A percentile compares a stretch with the other conserved stretches of the same genome.
These are phyloP conservation scores for Ophioceras dolichostomum DNA, from an alignment of 2,329 filamentous ascomycete species.

Conservation along the genomic window DNA sequence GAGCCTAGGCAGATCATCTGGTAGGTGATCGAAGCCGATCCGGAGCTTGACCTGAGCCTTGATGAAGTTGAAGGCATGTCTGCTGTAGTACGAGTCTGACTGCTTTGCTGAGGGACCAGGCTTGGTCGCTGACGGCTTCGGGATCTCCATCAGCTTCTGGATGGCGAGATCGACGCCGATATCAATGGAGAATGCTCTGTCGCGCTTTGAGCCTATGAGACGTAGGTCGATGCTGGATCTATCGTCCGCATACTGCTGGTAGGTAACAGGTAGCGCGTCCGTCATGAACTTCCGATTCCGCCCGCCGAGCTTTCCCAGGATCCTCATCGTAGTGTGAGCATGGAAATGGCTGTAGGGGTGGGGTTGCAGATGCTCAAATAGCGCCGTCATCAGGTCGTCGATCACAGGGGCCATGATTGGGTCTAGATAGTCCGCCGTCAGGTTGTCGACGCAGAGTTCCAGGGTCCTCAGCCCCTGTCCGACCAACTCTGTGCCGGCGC, in stretches of 20 bases:
- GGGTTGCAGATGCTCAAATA: constrained; percentile 91
- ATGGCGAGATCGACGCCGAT: constrained; percentile 84
- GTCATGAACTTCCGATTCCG: constrained; percentile 94
- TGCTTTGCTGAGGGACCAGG: constrained; percentile 35
- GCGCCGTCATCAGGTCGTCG: constrained; percentile 92
- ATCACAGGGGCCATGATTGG: constrained; percentile 99
- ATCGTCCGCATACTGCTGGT: constrained; percentile 79
- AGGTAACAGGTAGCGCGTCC: constrained; percentile 72
- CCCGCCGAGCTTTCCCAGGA: constrained; percentile 90
- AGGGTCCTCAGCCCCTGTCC: constrained; percentile 87
- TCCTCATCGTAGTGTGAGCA: constrained; percentile 93
- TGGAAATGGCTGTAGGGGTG: constrained; percentile 96
- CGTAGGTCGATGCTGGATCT: constrained; percentile 76
- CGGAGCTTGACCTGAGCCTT: constrained; percentile 82
- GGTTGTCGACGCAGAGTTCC: constrained; percentile 93
- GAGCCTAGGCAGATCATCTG: constrained; percentile 76
- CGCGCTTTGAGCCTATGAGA: constrained; percentile 78
- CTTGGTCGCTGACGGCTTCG: constrained; percentile 46
- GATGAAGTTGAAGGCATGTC: constrained; percentile 79
- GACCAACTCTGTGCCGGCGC: constrained; percentile 85
- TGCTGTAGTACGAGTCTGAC: constrained; percentile 76
- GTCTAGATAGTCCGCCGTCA: constrained; percentile 94
- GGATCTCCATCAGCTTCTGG: constrained; percentile 70
- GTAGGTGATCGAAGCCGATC: constrained; percentile 75
- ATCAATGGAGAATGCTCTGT: constrained; percentile 75